phyloP scores from a whole-genome alignment of 139 green algal genomes.

The Micractinium conductrix region DNA sequence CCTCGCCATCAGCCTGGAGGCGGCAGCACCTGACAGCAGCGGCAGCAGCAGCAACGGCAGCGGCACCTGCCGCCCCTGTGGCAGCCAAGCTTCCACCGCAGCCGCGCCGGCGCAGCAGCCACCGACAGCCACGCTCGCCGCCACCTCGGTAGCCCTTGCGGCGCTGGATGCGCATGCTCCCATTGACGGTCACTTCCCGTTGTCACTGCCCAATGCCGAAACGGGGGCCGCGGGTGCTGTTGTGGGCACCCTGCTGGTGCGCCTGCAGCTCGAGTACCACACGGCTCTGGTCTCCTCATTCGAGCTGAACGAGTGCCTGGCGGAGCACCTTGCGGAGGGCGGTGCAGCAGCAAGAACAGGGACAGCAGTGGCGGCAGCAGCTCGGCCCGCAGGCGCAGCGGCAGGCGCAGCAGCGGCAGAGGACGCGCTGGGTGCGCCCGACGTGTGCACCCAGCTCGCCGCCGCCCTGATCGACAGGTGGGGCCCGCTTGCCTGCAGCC shows the following conservation, averaged over 20 bases:
- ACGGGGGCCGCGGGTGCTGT: neutral
- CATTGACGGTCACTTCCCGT: neutral
- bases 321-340: neutral
- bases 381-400: too few species aligned
- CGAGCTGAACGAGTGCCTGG: conserved; percentile 23
- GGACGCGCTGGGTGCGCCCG: neutral
- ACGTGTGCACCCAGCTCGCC: neutral
- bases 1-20: neutral
- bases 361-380: neutral
- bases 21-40: neutral
- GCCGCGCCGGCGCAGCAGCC: neutral
- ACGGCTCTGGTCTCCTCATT: conserved; percentile 9
- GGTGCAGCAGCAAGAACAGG: neutral
- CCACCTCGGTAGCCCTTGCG: neutral
- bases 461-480: neutral
- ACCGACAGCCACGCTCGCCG: neutral
- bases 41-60: neutral
- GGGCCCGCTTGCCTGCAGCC: neutral
- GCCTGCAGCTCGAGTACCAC: conserved; percentile 6
- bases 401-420: neutral
- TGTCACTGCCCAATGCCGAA: neutral
- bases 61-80: neutral
- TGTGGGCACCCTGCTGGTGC: conserved; percentile 13
- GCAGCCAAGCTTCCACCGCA: neutral
- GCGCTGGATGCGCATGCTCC: conserved; percentile 11